Evolutionary conservation across 441 rosid species (phyloP).

Genomic region (Lagerstroemia fauriei): DNA sequence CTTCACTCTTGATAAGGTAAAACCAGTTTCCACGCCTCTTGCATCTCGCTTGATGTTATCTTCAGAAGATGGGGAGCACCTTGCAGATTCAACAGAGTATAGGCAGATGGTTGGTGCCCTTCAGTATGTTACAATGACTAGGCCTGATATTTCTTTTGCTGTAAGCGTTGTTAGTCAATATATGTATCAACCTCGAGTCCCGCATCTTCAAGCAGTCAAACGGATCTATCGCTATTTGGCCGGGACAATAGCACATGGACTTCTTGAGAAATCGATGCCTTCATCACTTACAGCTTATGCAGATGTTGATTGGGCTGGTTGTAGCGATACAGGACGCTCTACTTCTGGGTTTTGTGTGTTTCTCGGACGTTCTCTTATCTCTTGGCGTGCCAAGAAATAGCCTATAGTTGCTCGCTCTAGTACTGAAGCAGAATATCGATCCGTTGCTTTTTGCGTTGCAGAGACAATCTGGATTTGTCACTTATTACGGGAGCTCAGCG

Average conservation of each 20-base stretch:
- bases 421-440: neutral
- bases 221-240: neutral
- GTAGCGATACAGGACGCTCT: neutral
- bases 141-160: neutral
- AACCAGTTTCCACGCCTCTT: neutral
- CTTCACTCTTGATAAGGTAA: neutral
- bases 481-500: neutral
- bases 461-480: neutral
- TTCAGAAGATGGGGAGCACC: no score
- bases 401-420: neutral
- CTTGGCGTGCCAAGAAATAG: neutral
- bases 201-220: neutral
- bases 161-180: neutral
- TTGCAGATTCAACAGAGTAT: neutral
- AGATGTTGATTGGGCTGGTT: neutral
- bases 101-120: neutral
- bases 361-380: neutral
- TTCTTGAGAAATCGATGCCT: neutral
- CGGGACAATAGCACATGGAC: neutral
- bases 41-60: neutral
- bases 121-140: neutral
- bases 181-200: neutral
- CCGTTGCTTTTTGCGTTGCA: neutral
- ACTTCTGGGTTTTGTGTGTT: neutral
- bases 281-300: neutral